phyloP scores from a whole-genome alignment of 805 yeast species.

The Candida sphagnicola region DNA sequence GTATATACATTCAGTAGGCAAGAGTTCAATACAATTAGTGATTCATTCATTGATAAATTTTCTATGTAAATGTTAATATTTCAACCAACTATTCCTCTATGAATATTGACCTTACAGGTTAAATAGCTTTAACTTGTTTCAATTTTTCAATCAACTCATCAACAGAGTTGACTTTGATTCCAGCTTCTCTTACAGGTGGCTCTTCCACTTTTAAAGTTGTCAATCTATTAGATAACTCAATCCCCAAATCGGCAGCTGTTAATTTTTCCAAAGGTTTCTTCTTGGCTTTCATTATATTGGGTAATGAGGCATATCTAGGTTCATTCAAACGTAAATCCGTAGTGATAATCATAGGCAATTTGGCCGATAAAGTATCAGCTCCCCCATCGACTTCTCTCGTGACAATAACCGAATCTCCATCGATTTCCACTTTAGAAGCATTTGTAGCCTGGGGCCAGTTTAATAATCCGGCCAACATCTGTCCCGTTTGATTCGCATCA shows the following conservation, averaged over 20 bases:
- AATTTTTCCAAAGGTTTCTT: constrained; percentile 82
- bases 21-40: too few species aligned
- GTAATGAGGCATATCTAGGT: constrained; percentile 94
- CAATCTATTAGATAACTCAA: constrained; percentile 59
- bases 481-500: constrained; percentile 94
- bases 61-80: too few species aligned
- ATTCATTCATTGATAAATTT: too few species aligned
- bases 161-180: constrained; percentile 73
- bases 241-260: constrained; percentile 62
- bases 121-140: constrained; percentile 71
- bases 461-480: constrained; percentile 88
- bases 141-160: constrained; percentile 79
- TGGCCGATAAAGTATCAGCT: constrained; percentile 71
- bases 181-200: constrained; percentile 80
- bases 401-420: constrained; percentile 58
- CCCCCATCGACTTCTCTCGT: constrained; percentile 97
- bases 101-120: too few species aligned
- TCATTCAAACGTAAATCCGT: constrained; percentile 92
- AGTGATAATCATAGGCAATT: constrained; percentile 81
- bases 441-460: constrained; percentile 97
- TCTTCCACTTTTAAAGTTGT: constrained; percentile 73
- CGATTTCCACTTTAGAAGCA: constrained; percentile 77
- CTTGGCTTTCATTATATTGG: constrained; percentile 97
- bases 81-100: too few species aligned
- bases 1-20: too few species aligned